Percentiles rank a stretch among this genome's conserved stretches.
phyloP scores from a whole-genome alignment of 148 eudicot species.

The Heliosperma pusillum region DNA sequence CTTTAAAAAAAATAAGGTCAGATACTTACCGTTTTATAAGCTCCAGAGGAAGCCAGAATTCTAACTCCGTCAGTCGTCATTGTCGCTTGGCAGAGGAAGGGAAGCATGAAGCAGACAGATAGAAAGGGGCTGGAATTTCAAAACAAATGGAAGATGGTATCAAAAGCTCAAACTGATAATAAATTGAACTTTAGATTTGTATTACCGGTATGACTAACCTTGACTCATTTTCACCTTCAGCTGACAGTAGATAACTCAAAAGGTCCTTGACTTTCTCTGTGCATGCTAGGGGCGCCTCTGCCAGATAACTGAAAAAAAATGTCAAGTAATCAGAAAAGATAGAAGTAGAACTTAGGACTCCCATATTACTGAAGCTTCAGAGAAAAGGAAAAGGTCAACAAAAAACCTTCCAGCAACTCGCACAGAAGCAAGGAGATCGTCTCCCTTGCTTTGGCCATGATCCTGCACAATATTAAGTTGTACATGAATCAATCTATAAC shows the following conservation, averaged over 20 bases:
- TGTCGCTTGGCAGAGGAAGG: constrained; percentile 83
- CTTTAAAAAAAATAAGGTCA: neutral
- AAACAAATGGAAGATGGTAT: constrained; percentile 14
- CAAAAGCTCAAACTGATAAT: neutral
- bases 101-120: constrained; percentile 77
- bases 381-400: constrained; percentile 12
- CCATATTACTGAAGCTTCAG: neutral
- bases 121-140: constrained; percentile 58
- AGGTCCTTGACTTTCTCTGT: constrained; percentile 61
- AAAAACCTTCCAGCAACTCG: constrained; percentile 78
- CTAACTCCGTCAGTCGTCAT: constrained; percentile 62
- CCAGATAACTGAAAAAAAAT: constrained; percentile 59
- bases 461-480: constrained; percentile 42
- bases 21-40: constrained; percentile 63
- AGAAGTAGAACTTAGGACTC: neutral
- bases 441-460: constrained; percentile 73
- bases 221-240: constrained; percentile 77
- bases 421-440: constrained; percentile 87
- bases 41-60: constrained; percentile 60
- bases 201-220: constrained; percentile 34
- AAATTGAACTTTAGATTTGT: neutral
- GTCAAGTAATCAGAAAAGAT: constrained; percentile 12
- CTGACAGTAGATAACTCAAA: constrained; percentile 66
- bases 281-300: constrained; percentile 80
- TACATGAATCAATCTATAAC: neutral